Evolutionary conservation across 2,329 filamentous ascomycete genomes (phyloP).

Genomic region (Trichoderma arundinaceum): DNA sequence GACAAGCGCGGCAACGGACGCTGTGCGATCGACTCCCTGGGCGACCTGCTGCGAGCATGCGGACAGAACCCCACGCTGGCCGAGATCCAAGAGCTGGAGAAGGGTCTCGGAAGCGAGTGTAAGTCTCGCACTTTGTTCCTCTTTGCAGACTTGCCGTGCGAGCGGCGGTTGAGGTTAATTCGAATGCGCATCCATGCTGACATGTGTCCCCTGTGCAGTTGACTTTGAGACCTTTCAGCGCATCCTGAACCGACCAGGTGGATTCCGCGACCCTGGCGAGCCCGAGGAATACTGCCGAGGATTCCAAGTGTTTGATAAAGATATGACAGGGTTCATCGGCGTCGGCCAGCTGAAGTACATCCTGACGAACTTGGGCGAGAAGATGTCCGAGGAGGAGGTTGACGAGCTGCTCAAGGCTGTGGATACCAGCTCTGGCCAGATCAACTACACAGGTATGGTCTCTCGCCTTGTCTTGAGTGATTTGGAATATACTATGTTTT

Average conservation of each 20-base stretch:
- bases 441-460: conserved; percentile 89
- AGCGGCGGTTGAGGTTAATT: not conserved
- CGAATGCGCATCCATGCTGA: conserved; percentile 32
- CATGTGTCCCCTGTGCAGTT: conserved; percentile 59
- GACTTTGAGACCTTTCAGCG: conserved; percentile 98
- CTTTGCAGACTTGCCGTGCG: not conserved
- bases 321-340: conserved; percentile 96
- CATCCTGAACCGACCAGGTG: conserved; percentile 94
- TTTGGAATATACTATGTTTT: not conserved
- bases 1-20: conserved; percentile 98
- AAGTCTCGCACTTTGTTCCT: conserved; percentile 51
- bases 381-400: conserved; percentile 98
- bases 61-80: conserved; percentile 96
- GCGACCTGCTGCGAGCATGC: conserved; percentile 93
- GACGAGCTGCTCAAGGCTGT: conserved; percentile 98
- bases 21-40: conserved; percentile 82
- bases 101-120: conserved; percentile 90
- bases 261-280: conserved; percentile 97
- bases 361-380: conserved; percentile 96
- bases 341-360: conserved; percentile 98
- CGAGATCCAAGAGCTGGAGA: conserved; percentile 92
- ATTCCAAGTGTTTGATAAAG: conserved; percentile 99
- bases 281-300: conserved; percentile 98
- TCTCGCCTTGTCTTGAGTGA: not conserved
- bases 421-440: conserved; percentile 92